phyloP scores from a whole-genome alignment of 2,329 filamentous ascomycete genomes.

The Cucurbitaria berberidis region DNA sequence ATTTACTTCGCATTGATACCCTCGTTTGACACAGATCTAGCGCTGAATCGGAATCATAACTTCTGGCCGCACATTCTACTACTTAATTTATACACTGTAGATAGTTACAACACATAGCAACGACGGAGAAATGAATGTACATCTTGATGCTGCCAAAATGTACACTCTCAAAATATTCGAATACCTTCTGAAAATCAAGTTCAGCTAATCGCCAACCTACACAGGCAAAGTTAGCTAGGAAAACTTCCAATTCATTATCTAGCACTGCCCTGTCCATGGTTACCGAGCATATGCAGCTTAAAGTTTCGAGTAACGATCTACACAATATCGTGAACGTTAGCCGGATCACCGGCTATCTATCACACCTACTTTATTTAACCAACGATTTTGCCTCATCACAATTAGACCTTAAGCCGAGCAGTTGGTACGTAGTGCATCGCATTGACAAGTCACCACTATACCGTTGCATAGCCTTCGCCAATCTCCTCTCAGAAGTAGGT shows the following conservation, averaged over 20 bases:
- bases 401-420: background rate
- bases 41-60: background rate
- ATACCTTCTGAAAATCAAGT: background rate
- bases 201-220: background rate
- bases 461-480: background rate
- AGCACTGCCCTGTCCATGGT: background rate
- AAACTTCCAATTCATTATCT: background rate
- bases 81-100: background rate
- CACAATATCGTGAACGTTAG: background rate
- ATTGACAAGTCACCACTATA: background rate
- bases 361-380: background rate
- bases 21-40: constrained; percentile 3
- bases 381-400: background rate
- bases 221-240: background rate
- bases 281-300: background rate
- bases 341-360: background rate
- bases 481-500: background rate
- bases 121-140: background rate
- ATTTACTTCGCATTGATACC: constrained; percentile 8
- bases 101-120: background rate
- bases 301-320: background rate
- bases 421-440: background rate
- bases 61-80: background rate
- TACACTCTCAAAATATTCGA: background rate
- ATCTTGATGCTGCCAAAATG: background rate